Base-by-base conservation (phyloP, 805 yeast species). In the Hanseniaspora hatyaiensis region DNA sequence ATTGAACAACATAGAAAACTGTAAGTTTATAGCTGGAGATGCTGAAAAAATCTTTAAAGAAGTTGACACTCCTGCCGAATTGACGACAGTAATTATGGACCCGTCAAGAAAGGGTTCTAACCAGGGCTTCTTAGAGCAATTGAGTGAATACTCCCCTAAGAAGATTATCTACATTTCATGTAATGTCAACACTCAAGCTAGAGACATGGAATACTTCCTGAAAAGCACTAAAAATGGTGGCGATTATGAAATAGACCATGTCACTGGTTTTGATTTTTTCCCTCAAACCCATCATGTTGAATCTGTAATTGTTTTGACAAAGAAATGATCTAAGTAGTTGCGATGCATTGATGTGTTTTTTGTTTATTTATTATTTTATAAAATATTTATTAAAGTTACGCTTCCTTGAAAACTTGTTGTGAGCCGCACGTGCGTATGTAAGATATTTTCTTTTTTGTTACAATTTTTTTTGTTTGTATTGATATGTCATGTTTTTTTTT, bases 41-140 rank as follows among this genome's bases (percentile, higher is more conserved):
- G 97, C 97, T 1, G 96, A 88, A 62, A 74, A 78, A 62, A 79
- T 92, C 51, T 92, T 92, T 63, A 82, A 73, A 43, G 76, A 77
- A 50, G 82, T 83, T 52, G 81, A 79, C 52, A 76, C 86, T 3
- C 94, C 95, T 6, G 70, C 75, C 32, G 75, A 73, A 39, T 68
- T 78, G 55, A 92, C 97, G 0, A 78, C 95, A 9, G 92, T 92
- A 31, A 87, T 92, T 50, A 74, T 92, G 57, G 98, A 92, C 63
- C 98, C 98, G 3, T 95, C 97, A 36, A 78, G 98, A 62, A 92
- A 89, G 63, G 98, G 98, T 1, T 89, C 97, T 64, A 96, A 88
- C 62, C 82, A 78, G 44, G 77, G 77, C 8, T 92, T 92, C 59
- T 69, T 92, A 64, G 77, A 80, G 54, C 98, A 92, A 66, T 69